phyloP scores from a whole-genome alignment of 2,329 filamentous ascomycete species.

The Nothophoma quercina region DNA sequence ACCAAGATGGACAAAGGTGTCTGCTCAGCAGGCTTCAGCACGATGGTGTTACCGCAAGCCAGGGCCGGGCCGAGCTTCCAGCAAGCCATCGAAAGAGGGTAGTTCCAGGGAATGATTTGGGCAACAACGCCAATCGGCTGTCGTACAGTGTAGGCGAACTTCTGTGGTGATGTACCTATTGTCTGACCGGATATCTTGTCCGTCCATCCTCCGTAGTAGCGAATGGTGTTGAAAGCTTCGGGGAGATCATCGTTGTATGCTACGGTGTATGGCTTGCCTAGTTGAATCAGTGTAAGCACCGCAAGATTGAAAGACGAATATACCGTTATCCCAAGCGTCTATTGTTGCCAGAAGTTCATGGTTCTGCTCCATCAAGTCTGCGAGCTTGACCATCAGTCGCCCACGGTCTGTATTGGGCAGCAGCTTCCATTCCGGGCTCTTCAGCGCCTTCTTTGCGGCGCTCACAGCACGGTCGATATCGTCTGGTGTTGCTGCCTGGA shows the following conservation, averaged over 20 bases:
- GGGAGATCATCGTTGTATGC: constrained; percentile 67
- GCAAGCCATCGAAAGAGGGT: constrained; percentile 48
- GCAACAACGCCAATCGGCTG: constrained; percentile 63
- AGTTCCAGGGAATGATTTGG: constrained; percentile 53
- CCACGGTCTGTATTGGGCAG: constrained; percentile 27
- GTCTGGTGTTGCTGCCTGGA: constrained; percentile 42
- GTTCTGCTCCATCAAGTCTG: constrained; percentile 36
- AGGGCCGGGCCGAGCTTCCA: constrained; percentile 65
- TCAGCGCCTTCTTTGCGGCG: constrained; percentile 38
- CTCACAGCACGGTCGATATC: constrained; percentile 48
- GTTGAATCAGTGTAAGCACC: background rate
- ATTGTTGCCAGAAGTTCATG: constrained; percentile 20
- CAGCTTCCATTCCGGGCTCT: constrained; percentile 30
- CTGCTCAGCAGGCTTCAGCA: constrained; percentile 63
- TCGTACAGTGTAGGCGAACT: constrained; percentile 76
- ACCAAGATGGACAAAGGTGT: constrained; percentile 56
- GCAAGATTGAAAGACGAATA: background rate
- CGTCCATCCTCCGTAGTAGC: constrained; percentile 78
- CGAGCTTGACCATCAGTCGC: constrained; percentile 32
- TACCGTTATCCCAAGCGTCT: constrained; percentile 74
- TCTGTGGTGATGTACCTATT: constrained; percentile 70
- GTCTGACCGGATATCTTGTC: constrained; percentile 79
- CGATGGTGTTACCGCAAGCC: constrained; percentile 62
- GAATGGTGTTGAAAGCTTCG: constrained; percentile 63
- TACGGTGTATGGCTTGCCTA: constrained; percentile 68